Evolutionary conservation across 805 yeast species (phyloP), one percentile per base, ranked within the genome.

Genomic region (Candida boleticola): DNA sequence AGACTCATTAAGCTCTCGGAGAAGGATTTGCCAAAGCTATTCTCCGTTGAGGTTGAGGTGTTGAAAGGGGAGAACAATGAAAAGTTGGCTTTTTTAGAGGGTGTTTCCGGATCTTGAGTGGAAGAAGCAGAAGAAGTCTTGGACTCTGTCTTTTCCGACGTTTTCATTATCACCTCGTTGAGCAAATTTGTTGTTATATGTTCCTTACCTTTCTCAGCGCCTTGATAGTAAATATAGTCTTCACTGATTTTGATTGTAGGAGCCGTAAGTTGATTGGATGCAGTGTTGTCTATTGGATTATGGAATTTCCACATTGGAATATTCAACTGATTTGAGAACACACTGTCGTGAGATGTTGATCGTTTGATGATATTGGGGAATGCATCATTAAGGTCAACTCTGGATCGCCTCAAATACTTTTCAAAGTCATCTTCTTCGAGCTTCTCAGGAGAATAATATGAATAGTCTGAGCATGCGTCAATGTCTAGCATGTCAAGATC

Each of bases 261-360:
- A 14, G 54, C 41, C 3, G 52, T 54, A 3, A 44, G 32, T 29
- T 51, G 33, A 3, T 53, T 35, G 14, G 50, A 40, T 17, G 52
- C 53, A 14, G 64, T 55, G 33, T 48, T 58, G 16, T 56, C 62
- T 9, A 60, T 61, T 0, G 74, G 74, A 44, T 68, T 68, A 41
- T 68, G 72, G 47, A 68, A 68, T 39, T 60, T 60, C 29, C 46
- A 48, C 18, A 14, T 29, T n/a, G 18, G 26, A 27, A 10, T 3
- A n/a, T 21, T 22, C 29, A 33, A 25, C 29, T 26, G 40, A 9
- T 19, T 44, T 18, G 48, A 47, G 39, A 48, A 54, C 23, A 47
- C 43, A 23, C 63, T 57, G 30, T 62, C 64, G 38, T 53, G 56
- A 2, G 66, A 56, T 6, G 41, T 51, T 3, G 69, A 50, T 30